A percentile compares a stretch with the other conserved stretches of the same genome.
Conservation (phyloP, 2,329 filamentous ascomycete species). For the Penicillium aurantiogriseum region DNA sequence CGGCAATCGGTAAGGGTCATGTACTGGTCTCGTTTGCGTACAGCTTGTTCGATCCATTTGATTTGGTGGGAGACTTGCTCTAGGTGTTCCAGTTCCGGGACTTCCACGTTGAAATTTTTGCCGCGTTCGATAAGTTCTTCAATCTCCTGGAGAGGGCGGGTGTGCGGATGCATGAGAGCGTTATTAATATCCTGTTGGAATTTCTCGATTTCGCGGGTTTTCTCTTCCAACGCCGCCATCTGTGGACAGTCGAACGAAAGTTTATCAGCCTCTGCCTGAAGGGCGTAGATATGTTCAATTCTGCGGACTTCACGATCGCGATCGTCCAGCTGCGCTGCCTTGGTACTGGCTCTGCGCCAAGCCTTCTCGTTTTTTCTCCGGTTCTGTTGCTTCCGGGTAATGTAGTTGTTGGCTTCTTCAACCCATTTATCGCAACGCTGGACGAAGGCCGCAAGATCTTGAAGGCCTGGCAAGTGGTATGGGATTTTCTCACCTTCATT, state of each 20-base stretch:
- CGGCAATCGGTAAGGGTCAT: slow-evolving; percentile 75
- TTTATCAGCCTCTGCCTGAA: slow-evolving; percentile 78
- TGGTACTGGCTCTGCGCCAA: slow-evolving; percentile 70
- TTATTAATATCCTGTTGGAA: slow-evolving; percentile 76
- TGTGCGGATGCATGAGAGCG: slow-evolving; percentile 65
- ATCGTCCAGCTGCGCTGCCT: slow-evolving; percentile 80
- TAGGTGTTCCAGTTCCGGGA: slow-evolving; percentile 80
- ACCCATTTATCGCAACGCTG: slow-evolving; percentile 97
- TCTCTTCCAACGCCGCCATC: slow-evolving; percentile 79
- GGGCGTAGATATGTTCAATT: slow-evolving; percentile 80
- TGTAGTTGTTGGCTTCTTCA: slow-evolving; percentile 94
- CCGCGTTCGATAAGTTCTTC: slow-evolving; percentile 90
- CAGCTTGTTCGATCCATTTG: slow-evolving; percentile 81
- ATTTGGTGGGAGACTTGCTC: slow-evolving; percentile 79
- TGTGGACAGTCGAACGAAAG: slow-evolving; percentile 93
- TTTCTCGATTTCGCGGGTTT: slow-evolving; percentile 76
- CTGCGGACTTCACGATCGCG: slow-evolving; percentile 80
- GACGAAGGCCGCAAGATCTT: slow-evolving; percentile 82
- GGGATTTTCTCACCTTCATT: slow-evolving; percentile 96
- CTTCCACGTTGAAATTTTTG: slow-evolving; percentile 84
- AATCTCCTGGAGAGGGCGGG: slow-evolving; percentile 68
- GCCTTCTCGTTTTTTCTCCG: slow-evolving; percentile 90
- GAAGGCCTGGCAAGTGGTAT: slow-evolving; percentile 78
- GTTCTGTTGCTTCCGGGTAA: slow-evolving; percentile 95
- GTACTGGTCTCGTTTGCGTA: slow-evolving; percentile 62